Base-by-base conservation (phyloP, 2,329 filamentous ascomycete genomes). In the Penicillium nordicum region DNA sequence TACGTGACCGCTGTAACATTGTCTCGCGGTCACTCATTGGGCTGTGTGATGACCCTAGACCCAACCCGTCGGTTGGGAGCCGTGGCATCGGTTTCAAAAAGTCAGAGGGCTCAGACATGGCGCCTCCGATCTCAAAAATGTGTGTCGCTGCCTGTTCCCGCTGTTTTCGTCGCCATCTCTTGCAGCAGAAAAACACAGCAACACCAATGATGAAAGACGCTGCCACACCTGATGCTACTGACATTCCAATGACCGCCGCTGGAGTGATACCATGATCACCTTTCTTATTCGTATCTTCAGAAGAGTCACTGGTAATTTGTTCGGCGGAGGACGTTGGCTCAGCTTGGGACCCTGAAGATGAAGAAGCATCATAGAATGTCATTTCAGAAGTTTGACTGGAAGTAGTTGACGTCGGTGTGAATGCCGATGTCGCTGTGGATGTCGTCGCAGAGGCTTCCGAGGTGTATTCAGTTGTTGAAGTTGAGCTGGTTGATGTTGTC, bases 81-180 rank as follows among this genome's bases (percentile, higher is more conserved):
- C 53, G 63, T 25, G 67, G 67, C 37, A 62, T 59, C 16, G 69
- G 62, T 11, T 62, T 55, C 23, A 60, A 60, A 42, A 74, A 74
- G 18, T 69, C 67, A 3, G 67, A 67, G 29, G 72, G 72, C 49
- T 75, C 72, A 30, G 69, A 63, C 73, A 75, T 75, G 11, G 62
- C 53, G 2, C 73, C 74, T 27, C 73, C 74, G 57, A 75, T 75
- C 49, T 76, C 74, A 45, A 75, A 76, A 40, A 57, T 63, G 40
- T 72, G 60, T 6, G 58, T 62, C 25, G 71, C 58, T 34, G 63
- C 59, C 6, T 58, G 54, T 34, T 60, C 34, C n/a, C 61, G 56
- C 7, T 64, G 59, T 23, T 59, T 67, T 16, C 65, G 65, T 52
- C 64, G 68, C 50, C 68, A 64, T 56, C 61, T 68, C 32, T 68